Base-by-base conservation (phyloP, 495 filamentous ascomycete species). In the Penicillium argentinense region DNA sequence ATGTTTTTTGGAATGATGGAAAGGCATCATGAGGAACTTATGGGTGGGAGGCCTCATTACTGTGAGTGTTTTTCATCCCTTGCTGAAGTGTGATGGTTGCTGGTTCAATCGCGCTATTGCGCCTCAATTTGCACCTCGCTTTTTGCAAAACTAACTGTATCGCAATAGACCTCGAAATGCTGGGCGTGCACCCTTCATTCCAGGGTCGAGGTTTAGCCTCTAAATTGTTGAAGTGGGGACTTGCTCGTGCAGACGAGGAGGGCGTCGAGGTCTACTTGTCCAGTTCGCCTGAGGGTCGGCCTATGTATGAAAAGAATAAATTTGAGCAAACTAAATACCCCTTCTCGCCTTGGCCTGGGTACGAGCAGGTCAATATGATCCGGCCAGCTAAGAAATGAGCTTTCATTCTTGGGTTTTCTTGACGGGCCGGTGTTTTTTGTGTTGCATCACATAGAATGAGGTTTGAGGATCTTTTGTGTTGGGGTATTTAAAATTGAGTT, bases 141-240 rank as follows among this genome's bases (percentile, higher is more conserved):
- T 36, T 24, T 17, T 13, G 16, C n/a, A 19, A 9, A 24, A 18
- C 42, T 50, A 17, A 52, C 34, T 5, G 13, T 11, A n/a, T n/a
- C n/a, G n/a, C 25, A 14, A 40, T 21, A 71, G 69, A 66, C 45
- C 53, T 73, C 28, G 61, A 68, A 11, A 53, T 71, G 3, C 33
- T 73, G 11, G 64, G 48, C 13, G 66, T 67, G n/a, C 54, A 68
- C 13, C 62, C 66, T 1, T 49, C 56, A 2, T 54, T 68, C 37
- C 69, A 77, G 36, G 71, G 74, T 5, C 57, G 52, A 1, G 67
- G 71, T n/a, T 55, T 70, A 0, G 76, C 66, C 1, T 55, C 61
- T 0, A 62, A 54, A 17, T 41, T 79, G 0, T 56, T 71, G 5
- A 53, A 63, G 39, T 77, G 67, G 69, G 76, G 72, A 13, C 49